Evolutionary conservation across 371 early-diverging fungal genomes (phyloP).

Genomic region (Mucor racemosus): DNA sequence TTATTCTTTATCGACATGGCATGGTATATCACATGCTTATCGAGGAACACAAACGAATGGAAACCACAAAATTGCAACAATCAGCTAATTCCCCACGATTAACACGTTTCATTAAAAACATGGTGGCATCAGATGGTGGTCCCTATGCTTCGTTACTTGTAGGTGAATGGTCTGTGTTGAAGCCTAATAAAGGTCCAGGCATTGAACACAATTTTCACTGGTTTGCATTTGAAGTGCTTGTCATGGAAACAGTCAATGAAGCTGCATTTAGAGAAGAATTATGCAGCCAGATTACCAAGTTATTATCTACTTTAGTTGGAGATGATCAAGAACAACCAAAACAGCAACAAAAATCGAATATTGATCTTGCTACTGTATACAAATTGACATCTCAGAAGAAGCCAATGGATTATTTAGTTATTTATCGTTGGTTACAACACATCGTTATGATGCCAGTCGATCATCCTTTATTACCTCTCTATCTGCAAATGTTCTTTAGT

Average conservation of each 20-base stretch:
- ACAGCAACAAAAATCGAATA: not conserved
- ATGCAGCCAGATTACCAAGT: conserved; percentile 34
- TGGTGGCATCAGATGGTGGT: conserved; percentile 40
- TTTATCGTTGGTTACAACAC: conserved; percentile 67
- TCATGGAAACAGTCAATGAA: conserved; percentile 60
- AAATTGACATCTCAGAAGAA: conserved; percentile 44
- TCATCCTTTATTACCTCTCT: conserved; percentile 60
- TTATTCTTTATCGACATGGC: conserved; percentile 26
- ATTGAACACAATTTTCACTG: conserved; percentile 53
- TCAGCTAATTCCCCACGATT: conserved; percentile 20
- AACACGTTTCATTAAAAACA: conserved; percentile 38
- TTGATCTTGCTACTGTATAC: conserved; percentile 39
- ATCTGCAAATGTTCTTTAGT: conserved; percentile 69
- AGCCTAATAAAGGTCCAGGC: conserved; percentile 53
- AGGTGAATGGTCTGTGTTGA: conserved; percentile 60
- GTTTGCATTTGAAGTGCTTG: conserved; percentile 64
- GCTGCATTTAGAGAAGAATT: conserved; percentile 43
- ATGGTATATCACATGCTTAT: conserved; percentile 37
- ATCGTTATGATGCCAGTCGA: conserved; percentile 51
- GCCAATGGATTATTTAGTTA: conserved; percentile 56
- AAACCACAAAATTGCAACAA: conserved; percentile 25
- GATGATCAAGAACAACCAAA: not conserved
- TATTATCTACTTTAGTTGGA: conserved; percentile 7
- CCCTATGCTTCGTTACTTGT: conserved; percentile 53
- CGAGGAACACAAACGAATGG: conserved; percentile 32